Base-by-base conservation (phyloP, 257 asterid genomes). In the Echium plantagineum region DNA sequence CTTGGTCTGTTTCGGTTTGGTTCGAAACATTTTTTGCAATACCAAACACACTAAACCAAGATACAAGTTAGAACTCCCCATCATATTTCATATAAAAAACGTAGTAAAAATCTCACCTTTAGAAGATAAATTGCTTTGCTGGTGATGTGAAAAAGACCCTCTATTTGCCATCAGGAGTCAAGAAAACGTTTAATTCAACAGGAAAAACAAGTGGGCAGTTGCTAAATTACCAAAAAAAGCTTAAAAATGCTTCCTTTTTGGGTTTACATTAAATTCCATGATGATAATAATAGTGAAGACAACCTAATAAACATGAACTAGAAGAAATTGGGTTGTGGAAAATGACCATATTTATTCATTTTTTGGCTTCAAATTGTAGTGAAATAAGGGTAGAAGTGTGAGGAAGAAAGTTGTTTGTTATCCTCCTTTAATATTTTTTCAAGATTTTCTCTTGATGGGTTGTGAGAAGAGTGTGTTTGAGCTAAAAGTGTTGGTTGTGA, bases 121-220 rank as follows among this genome's bases (percentile, higher is more conserved):
- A 63, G 47, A 61, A 38, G 65, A 60, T 52, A 59, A 24, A 51
- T 62, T 62, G 24, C 52, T 65, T 4, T 42, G 49, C 26, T 24
- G 26, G 38, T 62, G 79, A 22, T 70, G 77, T 32, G 66, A 52
- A 71, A 52, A 56, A 28, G 71, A 57, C 55, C 72, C 80, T 64
- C 74, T 60, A 59, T n/a, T 64, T 30, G 75, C 71, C 83, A 78
- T 78, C 64, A 63, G 58, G 60, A 13, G 57, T 55, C 46, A 67
- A 20, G 42, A 12, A 59, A 52, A 10, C 55, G 42, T 52, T 46
- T 21, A 15, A 48, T 48, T 20, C 28, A 30, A 60, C 12, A 42
- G 52, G 22, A 22, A 15, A 46, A 42, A 13, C 13, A 59, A 65
- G n/a, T 46, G 28, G 60, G 49, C 17, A 56, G 18, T 49, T 46